These are phyloP conservation scores for Xylariaceae sp. DNA, from an alignment of 2,329 filamentous ascomycete species.

Conservation along the genomic window DNA sequence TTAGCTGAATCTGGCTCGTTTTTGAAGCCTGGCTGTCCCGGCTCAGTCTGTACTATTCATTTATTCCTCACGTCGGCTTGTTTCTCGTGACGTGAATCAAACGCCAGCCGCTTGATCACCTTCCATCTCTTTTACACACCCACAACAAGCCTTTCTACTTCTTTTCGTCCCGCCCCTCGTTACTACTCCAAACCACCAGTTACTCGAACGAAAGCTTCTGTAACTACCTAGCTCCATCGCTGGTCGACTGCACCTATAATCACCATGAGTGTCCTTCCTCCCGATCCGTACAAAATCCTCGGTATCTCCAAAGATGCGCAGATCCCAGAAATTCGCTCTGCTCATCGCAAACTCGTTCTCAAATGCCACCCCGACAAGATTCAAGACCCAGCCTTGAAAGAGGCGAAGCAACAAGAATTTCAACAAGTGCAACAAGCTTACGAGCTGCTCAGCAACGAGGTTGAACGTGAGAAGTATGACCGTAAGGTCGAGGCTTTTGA, in stretches of 20 bases:
- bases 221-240: slow-evolving; percentile 14
- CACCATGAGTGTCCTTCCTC: slow-evolving; percentile 48
- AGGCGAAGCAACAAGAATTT: slow-evolving; percentile 78
- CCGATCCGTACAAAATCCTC: slow-evolving; percentile 75
- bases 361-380: slow-evolving; percentile 92
- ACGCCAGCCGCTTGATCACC: slow-evolving; percentile 27
- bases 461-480: slow-evolving; percentile 71
- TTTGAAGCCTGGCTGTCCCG: slow-evolving; percentile 11
- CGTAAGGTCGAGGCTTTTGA: slow-evolving; percentile 59
- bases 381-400: slow-evolving; percentile 69
- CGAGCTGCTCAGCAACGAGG: slow-evolving; percentile 78
- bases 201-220: slow-evolving; percentile 9
- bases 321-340: slow-evolving; percentile 65
- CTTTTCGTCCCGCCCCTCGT: slow-evolving; percentile 25
- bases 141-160: slow-evolving; percentile 8
- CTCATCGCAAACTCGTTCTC: slow-evolving; percentile 79
- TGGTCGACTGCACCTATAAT: slow-evolving; percentile 19
- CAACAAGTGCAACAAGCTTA: slow-evolving; percentile 91
- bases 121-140: slow-evolving; percentile 18
- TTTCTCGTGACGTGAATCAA: slow-evolving; percentile 22
- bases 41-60: slow-evolving; percentile 23
- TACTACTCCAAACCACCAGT: slow-evolving; percentile 15
- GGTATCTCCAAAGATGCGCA: slow-evolving; percentile 69
- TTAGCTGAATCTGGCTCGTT: slow-evolving; percentile 34
- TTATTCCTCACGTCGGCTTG: slow-evolving; percentile 10